These are phyloP conservation scores for Pestalotiopsis sp. DNA, from an alignment of 2,329 filamentous ascomycete genomes.

Conservation along the genomic window DNA sequence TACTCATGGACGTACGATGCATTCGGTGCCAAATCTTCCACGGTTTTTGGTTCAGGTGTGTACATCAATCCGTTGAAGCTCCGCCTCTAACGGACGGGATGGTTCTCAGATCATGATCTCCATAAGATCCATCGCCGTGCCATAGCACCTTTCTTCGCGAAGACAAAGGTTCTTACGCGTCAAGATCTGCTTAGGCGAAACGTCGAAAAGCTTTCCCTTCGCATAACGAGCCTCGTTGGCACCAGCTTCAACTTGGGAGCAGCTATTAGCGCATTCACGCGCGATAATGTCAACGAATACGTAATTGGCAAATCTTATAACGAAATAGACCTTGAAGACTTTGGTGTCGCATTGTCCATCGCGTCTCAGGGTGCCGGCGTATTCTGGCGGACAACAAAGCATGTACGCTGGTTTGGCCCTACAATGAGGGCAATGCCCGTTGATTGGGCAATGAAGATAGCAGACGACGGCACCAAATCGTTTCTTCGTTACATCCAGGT, in stretches of 20 bases:
- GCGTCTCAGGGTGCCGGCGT: neutral
- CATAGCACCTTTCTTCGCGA: neutral
- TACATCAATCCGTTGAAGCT: neutral
- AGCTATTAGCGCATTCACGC: slow-evolving; percentile 1
- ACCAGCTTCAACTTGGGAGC: slow-evolving; percentile 3
- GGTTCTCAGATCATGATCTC: slow-evolving; percentile 12
- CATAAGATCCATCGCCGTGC: slow-evolving; percentile 9
- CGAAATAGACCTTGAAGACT: neutral
- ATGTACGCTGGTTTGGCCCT: slow-evolving; percentile 22
- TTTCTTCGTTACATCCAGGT: neutral
- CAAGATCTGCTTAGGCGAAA: neutral
- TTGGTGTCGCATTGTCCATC: neutral
- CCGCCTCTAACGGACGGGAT: neutral
- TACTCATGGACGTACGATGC: slow-evolving; percentile 8
- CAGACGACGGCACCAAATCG: slow-evolving; percentile 11
- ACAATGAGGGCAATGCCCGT: slow-evolving; percentile 17
- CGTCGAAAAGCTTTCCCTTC: neutral
- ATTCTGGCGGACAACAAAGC: slow-evolving; percentile 17
- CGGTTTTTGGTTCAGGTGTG: slow-evolving; percentile 4
- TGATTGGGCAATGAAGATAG: slow-evolving; percentile 16
- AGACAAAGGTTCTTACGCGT: neutral
- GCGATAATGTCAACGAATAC: neutral
- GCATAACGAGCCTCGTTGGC: neutral
- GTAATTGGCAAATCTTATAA: slow-evolving; percentile 2
- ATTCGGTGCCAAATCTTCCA: slow-evolving; percentile 1